Conservation (phyloP, 139 green algal species). For the Edaphochlamys debaryana region DNA sequence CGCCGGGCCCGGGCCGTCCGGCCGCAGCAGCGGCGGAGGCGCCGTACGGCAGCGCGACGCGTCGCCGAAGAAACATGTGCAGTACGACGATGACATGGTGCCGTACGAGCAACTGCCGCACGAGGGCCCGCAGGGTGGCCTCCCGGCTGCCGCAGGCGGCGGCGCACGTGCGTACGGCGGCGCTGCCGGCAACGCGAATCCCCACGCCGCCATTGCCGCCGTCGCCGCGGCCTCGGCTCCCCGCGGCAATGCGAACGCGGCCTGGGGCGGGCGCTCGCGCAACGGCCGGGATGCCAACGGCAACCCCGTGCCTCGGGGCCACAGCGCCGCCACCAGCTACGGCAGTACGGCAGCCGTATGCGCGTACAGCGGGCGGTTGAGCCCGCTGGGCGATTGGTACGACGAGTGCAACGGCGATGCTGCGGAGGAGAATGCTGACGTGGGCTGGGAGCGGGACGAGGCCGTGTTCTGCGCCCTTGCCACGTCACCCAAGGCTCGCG, state of each 20-base stretch:
- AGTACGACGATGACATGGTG: background rate
- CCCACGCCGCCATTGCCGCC: too few relatives aligned
- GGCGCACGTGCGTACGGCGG: too few relatives aligned
- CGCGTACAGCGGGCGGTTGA: background rate
- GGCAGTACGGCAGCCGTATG: background rate
- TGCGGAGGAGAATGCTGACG: background rate
- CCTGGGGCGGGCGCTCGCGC: background rate
- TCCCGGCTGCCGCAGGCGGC: too few relatives aligned
- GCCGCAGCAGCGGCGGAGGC: too few relatives aligned
- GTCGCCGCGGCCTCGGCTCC: too few relatives aligned
- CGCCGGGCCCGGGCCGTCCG: too few relatives aligned
- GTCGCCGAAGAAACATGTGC: too few relatives aligned
- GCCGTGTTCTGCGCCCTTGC: background rate
- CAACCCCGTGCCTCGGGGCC: background rate
- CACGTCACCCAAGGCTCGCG: too few relatives aligned
- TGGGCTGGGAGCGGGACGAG: conserved; percentile 1
- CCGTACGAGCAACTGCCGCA: background rate
- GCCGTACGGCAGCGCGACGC: too few relatives aligned
- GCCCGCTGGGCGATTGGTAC: conserved; percentile 4
- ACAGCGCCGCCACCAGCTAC: background rate
- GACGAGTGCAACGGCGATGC: conserved; percentile 36
- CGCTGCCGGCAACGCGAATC: too few relatives aligned
- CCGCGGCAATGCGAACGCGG: too few relatives aligned
- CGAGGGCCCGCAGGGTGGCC: too few relatives aligned
- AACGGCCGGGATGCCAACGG: background rate